Percentiles rank a stretch among this genome's conserved stretches.
Evolutionary conservation across 805 yeast genomes (phyloP).

Genomic region (Scheffersomyces lignosus): DNA sequence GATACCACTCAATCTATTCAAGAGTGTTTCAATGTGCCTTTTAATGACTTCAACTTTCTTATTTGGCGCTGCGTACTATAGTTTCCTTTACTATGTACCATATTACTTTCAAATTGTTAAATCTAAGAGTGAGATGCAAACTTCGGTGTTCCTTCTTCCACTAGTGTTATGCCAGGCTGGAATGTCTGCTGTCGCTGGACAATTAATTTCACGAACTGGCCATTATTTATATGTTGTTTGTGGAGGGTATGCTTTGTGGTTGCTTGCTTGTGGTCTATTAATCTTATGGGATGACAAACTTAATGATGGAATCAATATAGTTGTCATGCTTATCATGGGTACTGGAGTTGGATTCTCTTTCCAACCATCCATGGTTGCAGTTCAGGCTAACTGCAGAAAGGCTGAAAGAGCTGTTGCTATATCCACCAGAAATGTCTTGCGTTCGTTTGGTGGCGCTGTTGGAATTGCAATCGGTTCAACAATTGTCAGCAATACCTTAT

Average conservation of each 20-base stretch:
- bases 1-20: conserved; percentile 51
- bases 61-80: conserved; percentile 50
- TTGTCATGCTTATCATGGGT: conserved; percentile 30
- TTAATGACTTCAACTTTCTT: conserved; percentile 37
- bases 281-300: conserved; percentile 29
- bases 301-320: conserved; percentile 30
- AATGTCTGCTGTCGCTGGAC: conserved; percentile 46
- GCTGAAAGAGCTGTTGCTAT: conserved; percentile 60
- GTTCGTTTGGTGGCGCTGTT: conserved; percentile 63
- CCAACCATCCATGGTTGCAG: conserved; percentile 58
- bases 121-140: conserved; percentile 36
- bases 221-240: conserved; percentile 42
- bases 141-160: conserved; percentile 45
- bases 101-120: conserved; percentile 48
- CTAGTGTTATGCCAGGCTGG: conserved; percentile 44
- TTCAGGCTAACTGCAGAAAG: conserved; percentile 50
- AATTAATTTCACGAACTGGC: conserved; percentile 42
- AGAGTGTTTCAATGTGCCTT: conserved; percentile 30
- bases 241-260: conserved; percentile 44
- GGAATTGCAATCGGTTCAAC: conserved; percentile 52
- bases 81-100: conserved; percentile 50
- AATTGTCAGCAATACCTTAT: conserved; percentile 35
- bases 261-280: conserved; percentile 40
- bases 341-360: conserved; percentile 50
- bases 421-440: conserved; percentile 53